Conservation (phyloP, 805 yeast species). For the Brettanomyces sp. region DNA sequence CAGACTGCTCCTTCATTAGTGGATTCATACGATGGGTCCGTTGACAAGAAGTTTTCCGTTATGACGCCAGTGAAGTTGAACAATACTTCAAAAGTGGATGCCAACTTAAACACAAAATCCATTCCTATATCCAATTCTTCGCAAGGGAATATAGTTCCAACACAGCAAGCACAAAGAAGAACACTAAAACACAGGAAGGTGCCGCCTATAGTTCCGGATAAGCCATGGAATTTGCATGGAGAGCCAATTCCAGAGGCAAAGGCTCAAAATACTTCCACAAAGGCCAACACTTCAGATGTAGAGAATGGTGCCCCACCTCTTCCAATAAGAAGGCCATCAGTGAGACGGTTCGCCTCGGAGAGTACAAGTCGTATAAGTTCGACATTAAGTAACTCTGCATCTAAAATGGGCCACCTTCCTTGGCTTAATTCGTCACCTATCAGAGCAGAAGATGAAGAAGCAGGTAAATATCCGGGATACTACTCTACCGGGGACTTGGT, state of each 20-base stretch:
- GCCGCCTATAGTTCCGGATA: constrained; percentile 38
- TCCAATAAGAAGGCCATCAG: too few species aligned
- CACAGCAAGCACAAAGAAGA: background rate
- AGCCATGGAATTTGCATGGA: constrained; percentile 24
- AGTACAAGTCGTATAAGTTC: too few species aligned
- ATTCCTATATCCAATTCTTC: too few species aligned
- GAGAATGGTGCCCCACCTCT: background rate
- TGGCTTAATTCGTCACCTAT: constrained; percentile 3
- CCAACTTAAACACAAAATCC: too few species aligned
- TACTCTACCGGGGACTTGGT: constrained; percentile 4
- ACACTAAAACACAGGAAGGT: constrained; percentile 1
- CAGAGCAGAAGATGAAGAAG: background rate
- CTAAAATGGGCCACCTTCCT: background rate
- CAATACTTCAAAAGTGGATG: too few species aligned
- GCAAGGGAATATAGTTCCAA: background rate
- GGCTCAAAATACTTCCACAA: background rate
- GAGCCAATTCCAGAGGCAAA: background rate
- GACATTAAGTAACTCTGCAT: too few species aligned
- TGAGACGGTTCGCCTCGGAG: too few species aligned
- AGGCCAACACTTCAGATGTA: background rate
- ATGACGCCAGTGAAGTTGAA: too few species aligned
- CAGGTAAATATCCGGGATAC: constrained; percentile 7
- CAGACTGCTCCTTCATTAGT: constrained; percentile 3
- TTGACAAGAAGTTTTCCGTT: constrained; percentile 4
- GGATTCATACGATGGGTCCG: constrained; percentile 2